Base-by-base conservation (phyloP, 1,284 basidiomycete genomes). In the Malassezia psittaci region DNA sequence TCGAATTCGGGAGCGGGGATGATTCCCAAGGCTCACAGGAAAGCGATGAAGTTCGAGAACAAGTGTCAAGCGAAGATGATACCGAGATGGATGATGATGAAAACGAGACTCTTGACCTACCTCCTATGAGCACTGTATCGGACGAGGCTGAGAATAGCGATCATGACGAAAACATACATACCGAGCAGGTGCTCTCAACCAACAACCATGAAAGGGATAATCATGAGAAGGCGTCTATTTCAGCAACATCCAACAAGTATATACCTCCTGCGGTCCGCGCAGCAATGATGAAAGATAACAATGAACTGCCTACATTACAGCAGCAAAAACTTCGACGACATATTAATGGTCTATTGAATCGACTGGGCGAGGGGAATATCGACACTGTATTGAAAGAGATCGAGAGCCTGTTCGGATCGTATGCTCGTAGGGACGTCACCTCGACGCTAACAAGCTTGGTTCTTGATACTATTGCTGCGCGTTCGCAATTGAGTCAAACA, bases 281-380 rank as follows among this genome's bases (percentile, higher is more conserved):
- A 12, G 68, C 76, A 13, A 75, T 74, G 13, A 74, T 75, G 10
- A 60, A 62, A 15, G 60, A 67, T 32, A 49, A 21, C 15, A 34
- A 45, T 9, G 33, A 39, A 12, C 15, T 67, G 35, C 79, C 83
- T 67, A 75, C 85, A 54, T 39, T 77, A 67, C 52, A 74, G 71
- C 55, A 77, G 74, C 51, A 81, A 77, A 88, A 87, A 74, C 79
- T 96, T 19, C 83, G 79, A 7, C 81, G 85, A 50, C 87, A 87
- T 65, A 77, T 89, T 12, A 90, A 94, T 75, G 90, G 91, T 72
- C 77, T 89, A 9, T 79, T 96, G 47, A 96, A 96, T 75, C 81
- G 87, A 84, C 88, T 69, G 55, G 78, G 85, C 65, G 91, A 96
- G 74, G 86, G 85, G 74, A 96, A 96, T 67, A 84, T 96, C 55